Conservation (phyloP, 768 basidiomycete genomes). For the Pisolithus orientalis region DNA sequence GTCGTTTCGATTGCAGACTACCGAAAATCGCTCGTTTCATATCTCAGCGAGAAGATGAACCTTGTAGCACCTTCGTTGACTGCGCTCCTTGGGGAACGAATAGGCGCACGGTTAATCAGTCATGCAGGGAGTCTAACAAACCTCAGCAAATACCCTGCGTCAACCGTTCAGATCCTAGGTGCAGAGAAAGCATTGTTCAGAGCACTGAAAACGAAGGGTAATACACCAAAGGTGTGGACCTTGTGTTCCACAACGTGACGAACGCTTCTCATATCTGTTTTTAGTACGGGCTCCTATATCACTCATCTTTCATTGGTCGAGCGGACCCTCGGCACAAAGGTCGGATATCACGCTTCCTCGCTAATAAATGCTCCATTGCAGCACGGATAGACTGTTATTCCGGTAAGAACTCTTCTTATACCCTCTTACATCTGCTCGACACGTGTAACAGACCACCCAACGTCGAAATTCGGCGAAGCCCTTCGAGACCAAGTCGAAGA, state of each 20-base stretch:
- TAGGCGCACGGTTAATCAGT: constrained; percentile 87
- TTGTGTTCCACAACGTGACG: neutral
- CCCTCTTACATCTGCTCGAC: neutral
- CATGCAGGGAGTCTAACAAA: constrained; percentile 97
- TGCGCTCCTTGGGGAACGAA: constrained; percentile 85
- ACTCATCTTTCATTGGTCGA: constrained; percentile 94
- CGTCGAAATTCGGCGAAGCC: constrained; percentile 92
- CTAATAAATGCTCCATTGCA: constrained; percentile 98
- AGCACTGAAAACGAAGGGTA: constrained; percentile 96
- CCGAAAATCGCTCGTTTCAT: constrained; percentile 82
- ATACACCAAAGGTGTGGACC: constrained; percentile 79
- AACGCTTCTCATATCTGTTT: neutral
- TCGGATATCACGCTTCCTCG: constrained; percentile 96
- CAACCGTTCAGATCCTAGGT: constrained; percentile 95
- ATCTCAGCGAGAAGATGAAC: constrained; percentile 96
- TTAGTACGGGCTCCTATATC: constrained; percentile 96
- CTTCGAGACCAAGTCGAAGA: constrained; percentile 93
- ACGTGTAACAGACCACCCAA: constrained; percentile 60
- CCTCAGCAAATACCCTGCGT: constrained; percentile 95
- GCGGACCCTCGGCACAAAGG: constrained; percentile 94
- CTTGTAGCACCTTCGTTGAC: constrained; percentile 91
- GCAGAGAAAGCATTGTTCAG: constrained; percentile 98
- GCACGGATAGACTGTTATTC: constrained; percentile 94
- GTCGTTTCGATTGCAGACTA: constrained; percentile 92
- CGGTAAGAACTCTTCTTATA: constrained; percentile 37